Evolutionary conservation across 257 asterid species (phyloP), one percentile per base, ranked within the genome.

Genomic region (Capsicum baccatum): DNA sequence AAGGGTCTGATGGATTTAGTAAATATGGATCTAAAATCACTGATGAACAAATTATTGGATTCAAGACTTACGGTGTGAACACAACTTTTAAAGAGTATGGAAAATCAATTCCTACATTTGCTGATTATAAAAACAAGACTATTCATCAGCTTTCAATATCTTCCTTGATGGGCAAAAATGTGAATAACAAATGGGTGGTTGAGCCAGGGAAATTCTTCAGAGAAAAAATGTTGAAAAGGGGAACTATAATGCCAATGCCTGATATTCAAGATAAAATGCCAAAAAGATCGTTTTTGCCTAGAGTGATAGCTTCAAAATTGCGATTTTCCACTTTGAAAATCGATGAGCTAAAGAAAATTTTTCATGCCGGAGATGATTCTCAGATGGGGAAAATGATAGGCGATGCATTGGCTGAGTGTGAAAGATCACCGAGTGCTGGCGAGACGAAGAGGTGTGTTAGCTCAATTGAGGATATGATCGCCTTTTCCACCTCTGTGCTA

Each of bases 221-320:
- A 35, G 98, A 96, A 81, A 80, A 91, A 58, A 91, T 89, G 95
- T 66, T 96, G 89, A 92, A 87, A 80, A 81, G 81, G 26, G 98
- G 98, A 5, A 87, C 85, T 0, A 66, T 90, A 15, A 90, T 96
- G 97, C 94, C 97, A 0, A 94, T 96, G 99, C 99, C 99, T 0
- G 98, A 96, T 88, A 89, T 96, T 42, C 87, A 88, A 1, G 99
- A 96, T 47, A 96, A 89, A 88, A 94, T 96, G 98, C 99, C 99
- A 0, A 86, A 88, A 89, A 91, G 99, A 93, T 94, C 99, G 1
- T 96, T 96, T 83, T 84, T 96, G 62, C 99, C 98, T 88, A 91
- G 98, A n/a, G 84, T 76, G 15, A 91, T 96, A 2, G 87, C 89
- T 35, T 91, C 97, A 6, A 94, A 96, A 87, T 48, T 96, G 62